phyloP scores from a whole-genome alignment of 129 eudicot species.

The Gnaphalium uliginosum region DNA sequence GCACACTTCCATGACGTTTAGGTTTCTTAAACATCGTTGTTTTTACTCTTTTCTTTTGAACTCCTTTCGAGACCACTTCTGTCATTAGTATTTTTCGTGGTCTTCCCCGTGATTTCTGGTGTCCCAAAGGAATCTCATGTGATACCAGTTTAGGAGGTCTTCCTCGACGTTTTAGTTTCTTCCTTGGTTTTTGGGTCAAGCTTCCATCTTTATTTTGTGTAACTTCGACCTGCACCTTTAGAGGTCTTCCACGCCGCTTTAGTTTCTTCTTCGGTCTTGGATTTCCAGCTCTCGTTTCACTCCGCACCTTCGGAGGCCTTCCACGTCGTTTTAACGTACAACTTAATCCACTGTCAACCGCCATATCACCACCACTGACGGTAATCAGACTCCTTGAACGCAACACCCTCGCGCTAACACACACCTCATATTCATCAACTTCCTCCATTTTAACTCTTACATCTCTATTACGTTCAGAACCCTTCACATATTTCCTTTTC shows the following conservation, averaged over 20 bases:
- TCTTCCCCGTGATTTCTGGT: constrained; percentile 11
- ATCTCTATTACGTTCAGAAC: constrained; percentile 27
- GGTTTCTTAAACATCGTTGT: constrained; percentile 23
- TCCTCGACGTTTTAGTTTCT: constrained; percentile 33
- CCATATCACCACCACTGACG: constrained; percentile 12
- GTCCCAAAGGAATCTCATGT: constrained; percentile 11
- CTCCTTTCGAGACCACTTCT: background rate
- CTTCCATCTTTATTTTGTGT: background rate
- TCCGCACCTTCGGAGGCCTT: constrained; percentile 28
- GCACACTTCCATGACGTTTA: constrained; percentile 35
- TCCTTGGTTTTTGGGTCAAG: constrained; percentile 19
- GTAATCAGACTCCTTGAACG: constrained; percentile 46
- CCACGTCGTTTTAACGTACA: constrained; percentile 20
- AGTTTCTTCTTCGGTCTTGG: constrained; percentile 29
- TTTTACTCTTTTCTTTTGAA: constrained; percentile 8
- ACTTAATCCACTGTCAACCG: constrained; percentile 10
- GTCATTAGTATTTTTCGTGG: constrained; percentile 23
- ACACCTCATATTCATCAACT: constrained; percentile 27
- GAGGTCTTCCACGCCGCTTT: constrained; percentile 23
- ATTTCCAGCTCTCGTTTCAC: constrained; percentile 10
- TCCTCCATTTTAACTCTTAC: constrained; percentile 28
- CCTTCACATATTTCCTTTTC: constrained; percentile 50
- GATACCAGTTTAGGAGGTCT: constrained; percentile 35
- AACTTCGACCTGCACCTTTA: background rate
- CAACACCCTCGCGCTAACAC: constrained; percentile 49